These are phyloP conservation scores for Ceratocystis huliohia DNA, from an alignment of 2,329 filamentous ascomycete species.

Conservation along the genomic window DNA sequence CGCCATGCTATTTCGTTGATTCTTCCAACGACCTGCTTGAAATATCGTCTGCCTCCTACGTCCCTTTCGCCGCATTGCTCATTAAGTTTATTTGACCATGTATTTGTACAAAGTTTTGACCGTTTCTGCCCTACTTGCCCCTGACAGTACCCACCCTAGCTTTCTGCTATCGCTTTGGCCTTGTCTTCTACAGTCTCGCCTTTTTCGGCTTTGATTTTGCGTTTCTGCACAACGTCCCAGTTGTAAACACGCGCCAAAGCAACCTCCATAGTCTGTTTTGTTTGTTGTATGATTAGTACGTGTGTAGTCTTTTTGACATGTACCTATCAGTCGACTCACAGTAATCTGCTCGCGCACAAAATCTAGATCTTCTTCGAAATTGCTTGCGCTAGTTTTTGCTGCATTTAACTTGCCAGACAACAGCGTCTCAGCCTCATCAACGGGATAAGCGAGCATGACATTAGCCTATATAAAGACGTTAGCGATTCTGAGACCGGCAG, in stretches of 20 bases:
- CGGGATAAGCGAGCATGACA: conserved; percentile 91
- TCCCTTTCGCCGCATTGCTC: not conserved
- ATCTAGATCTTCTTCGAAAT: conserved; percentile 92
- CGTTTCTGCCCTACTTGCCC: not conserved
- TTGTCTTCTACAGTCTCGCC: conserved; percentile 34
- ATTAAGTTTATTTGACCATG: not conserved
- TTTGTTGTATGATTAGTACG: not conserved
- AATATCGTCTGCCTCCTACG: not conserved
- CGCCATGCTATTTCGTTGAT: not conserved
- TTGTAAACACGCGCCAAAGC: conserved; percentile 97
- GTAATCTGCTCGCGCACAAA: conserved; percentile 95
- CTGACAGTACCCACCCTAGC: conserved; percentile 21
- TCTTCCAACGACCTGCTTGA: not conserved
- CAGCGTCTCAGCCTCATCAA: conserved; percentile 72
- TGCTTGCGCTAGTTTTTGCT: conserved; percentile 66
- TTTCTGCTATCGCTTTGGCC: conserved; percentile 27
- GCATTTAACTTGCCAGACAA: conserved; percentile 64
- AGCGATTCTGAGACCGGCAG: not conserved
- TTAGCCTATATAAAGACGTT: conserved; percentile 52
- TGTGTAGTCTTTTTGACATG: not conserved
- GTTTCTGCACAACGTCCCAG: conserved; percentile 92
- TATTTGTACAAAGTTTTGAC: conserved; percentile 1
- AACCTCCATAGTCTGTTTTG: conserved; percentile 74
- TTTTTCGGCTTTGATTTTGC: conserved; percentile 70
- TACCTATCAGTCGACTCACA: conserved; percentile 37